A percentile compares a stretch with the other conserved stretches of the same genome.
Conservation (phyloP, 1,139 yeast genomes). For the Protomyces gravidus region DNA sequence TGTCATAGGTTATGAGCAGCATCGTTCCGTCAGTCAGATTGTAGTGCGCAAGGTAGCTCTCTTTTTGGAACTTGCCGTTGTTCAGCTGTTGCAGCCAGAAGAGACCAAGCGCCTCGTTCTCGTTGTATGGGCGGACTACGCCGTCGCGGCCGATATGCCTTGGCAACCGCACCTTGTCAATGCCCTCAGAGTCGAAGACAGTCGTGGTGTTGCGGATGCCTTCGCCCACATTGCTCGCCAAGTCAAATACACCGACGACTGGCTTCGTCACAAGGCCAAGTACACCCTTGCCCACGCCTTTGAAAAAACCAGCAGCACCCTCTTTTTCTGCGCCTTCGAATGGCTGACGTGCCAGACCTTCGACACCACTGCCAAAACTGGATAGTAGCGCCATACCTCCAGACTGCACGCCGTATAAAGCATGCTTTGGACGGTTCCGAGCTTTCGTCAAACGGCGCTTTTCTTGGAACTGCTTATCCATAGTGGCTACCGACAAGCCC, state of each 20-base stretch:
- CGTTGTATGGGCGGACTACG: constrained; percentile 67
- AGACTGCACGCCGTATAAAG: constrained; percentile 75
- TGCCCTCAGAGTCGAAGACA: constrained; percentile 73
- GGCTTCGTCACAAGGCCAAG: constrained; percentile 95
- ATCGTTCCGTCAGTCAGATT: constrained; percentile 69
- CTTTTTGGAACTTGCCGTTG: constrained; percentile 70
- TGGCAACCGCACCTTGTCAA: constrained; percentile 78
- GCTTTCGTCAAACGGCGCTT: constrained; percentile 64
- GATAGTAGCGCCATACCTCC: constrained; percentile 90
- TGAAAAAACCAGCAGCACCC: constrained; percentile 87
- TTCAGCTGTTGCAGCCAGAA: constrained; percentile 80
- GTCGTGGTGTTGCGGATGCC: constrained; percentile 92
- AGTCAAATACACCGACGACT: constrained; percentile 88
- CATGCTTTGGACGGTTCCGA: constrained; percentile 78
- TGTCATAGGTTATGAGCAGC: constrained; percentile 67
- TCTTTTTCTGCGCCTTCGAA: constrained; percentile 78
- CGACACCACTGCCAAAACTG: constrained; percentile 78
- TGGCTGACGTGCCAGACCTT: constrained; percentile 89
- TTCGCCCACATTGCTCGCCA: constrained; percentile 88
- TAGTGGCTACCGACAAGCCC: constrained; percentile 84
- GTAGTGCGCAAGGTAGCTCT: constrained; percentile 78
- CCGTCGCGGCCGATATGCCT: constrained; percentile 67
- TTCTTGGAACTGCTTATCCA: constrained; percentile 81
- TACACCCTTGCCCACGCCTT: constrained; percentile 90
- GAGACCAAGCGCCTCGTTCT: constrained; percentile 89